phyloP scores from a whole-genome alignment of 2,329 filamentous ascomycete species.

The Cordyceps pruinosa region DNA sequence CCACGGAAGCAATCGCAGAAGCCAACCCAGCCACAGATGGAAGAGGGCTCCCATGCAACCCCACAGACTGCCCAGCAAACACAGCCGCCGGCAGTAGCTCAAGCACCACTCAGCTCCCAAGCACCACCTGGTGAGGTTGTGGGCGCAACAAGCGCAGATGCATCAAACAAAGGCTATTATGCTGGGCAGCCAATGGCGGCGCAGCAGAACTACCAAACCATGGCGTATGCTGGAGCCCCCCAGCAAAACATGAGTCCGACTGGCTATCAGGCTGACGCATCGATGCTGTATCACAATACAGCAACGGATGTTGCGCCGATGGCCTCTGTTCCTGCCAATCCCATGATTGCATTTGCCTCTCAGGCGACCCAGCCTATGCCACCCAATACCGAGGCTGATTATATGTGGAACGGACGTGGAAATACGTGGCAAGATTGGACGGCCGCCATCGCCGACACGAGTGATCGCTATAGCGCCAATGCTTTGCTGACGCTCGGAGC shows the following conservation, averaged over 20 bases:
- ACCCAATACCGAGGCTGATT: constrained; percentile 21
- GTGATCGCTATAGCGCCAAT: constrained; percentile 43
- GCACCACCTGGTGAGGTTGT: background rate
- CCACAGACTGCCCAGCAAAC: background rate
- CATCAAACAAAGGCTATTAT: constrained; percentile 25
- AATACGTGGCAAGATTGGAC: constrained; percentile 52
- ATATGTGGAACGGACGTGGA: constrained; percentile 28
- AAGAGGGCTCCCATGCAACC: background rate
- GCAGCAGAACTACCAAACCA: constrained; percentile 24
- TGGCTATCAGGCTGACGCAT: constrained; percentile 21
- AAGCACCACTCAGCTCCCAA: background rate
- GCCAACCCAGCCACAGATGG: background rate
- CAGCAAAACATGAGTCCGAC: constrained; percentile 16
- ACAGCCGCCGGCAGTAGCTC: background rate
- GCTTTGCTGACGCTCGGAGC: constrained; percentile 41
- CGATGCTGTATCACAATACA: constrained; percentile 24
- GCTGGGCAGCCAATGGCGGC: constrained; percentile 20
- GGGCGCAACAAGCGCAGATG: constrained; percentile 11
- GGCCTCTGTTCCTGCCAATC: constrained; percentile 26
- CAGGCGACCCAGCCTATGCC: constrained; percentile 31
- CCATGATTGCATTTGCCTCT: constrained; percentile 33
- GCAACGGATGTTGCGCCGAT: constrained; percentile 18
- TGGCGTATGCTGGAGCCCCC: constrained; percentile 25
- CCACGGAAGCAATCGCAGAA: constrained; percentile 3
- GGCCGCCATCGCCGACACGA: constrained; percentile 41